These are phyloP conservation scores for Phytophthora parvispora DNA, from an alignment of 352 stramenopile genomes.

Conservation along the genomic window DNA sequence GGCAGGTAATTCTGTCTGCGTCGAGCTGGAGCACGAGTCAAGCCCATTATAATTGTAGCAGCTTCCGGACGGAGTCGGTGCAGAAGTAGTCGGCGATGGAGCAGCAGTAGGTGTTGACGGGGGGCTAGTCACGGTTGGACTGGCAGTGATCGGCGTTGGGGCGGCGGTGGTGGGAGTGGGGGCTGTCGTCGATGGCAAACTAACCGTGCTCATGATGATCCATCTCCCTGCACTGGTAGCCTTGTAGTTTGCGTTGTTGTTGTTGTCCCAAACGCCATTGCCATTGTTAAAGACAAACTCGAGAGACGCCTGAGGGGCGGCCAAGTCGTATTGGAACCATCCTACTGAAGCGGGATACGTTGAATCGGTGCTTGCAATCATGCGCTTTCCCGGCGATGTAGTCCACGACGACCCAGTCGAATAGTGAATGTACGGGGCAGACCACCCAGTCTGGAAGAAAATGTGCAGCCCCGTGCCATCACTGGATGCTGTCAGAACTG, in stretches of 20 bases:
- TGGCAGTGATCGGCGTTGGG: slow-evolving; percentile 15
- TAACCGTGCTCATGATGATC: slow-evolving; percentile 45
- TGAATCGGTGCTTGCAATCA: slow-evolving; percentile 33
- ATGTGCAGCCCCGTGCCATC: slow-evolving; percentile 51
- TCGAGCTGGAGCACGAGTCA: slow-evolving; percentile 35
- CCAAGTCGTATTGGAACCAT: slow-evolving; percentile 51
- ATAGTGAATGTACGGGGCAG: slow-evolving; percentile 47
- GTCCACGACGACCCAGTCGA: slow-evolving; percentile 38
- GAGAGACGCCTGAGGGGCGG: slow-evolving; percentile 24
- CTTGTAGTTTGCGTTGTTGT: slow-evolving; percentile 56
- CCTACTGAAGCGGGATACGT: slow-evolving; percentile 25
- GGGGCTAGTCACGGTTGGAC: too few species aligned
- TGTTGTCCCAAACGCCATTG: slow-evolving; percentile 55
- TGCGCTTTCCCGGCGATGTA: slow-evolving; percentile 34
- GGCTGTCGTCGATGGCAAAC: slow-evolving; percentile 21
- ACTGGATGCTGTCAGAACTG: slow-evolving; percentile 30
- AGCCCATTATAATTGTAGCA: slow-evolving; percentile 49
- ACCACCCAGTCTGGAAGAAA: slow-evolving; percentile 48
- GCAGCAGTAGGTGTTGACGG: slow-evolving; percentile 20
- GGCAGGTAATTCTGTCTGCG: slow-evolving; percentile 20
- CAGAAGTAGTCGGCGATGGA: slow-evolving; percentile 22
- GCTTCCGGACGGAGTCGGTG: slow-evolving; percentile 24
- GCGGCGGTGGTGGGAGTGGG: slow-evolving; percentile 10
- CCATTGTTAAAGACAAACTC: slow-evolving; percentile 62
- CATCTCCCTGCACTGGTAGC: slow-evolving; percentile 41